phyloP scores from a whole-genome alignment of 345 rosid species.

The Microthlaspi erraticum region DNA sequence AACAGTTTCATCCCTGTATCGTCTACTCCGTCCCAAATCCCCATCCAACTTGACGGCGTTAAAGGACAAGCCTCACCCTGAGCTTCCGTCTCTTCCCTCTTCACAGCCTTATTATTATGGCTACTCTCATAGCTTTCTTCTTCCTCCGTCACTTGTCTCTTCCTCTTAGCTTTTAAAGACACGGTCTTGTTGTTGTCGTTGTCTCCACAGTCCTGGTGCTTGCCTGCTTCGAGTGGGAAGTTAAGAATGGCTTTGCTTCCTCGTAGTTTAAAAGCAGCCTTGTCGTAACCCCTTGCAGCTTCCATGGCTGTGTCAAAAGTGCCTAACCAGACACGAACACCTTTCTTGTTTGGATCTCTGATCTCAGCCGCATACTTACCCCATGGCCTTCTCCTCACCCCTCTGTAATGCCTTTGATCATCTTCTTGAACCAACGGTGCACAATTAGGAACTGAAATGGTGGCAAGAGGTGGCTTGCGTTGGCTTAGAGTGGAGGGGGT shows the following conservation, averaged over 20 bases:
- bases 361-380: slow-evolving; percentile 91
- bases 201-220: slow-evolving; percentile 28
- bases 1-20: slow-evolving; percentile 66
- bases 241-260: slow-evolving; percentile 88
- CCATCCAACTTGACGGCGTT: slow-evolving; percentile 92
- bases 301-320: slow-evolving; percentile 83
- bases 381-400: slow-evolving; percentile 87
- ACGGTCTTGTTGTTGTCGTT: slow-evolving; percentile 9
- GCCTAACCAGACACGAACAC: slow-evolving; percentile 83
- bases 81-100: slow-evolving; percentile 39
- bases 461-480: slow-evolving; percentile 59
- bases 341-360: slow-evolving; percentile 85
- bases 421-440: slow-evolving; percentile 9
- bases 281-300: slow-evolving; percentile 84
- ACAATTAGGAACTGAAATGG: slow-evolving; percentile 29
- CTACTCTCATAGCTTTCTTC: slow-evolving; percentile 21
- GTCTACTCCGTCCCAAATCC: slow-evolving; percentile 66
- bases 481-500: slow-evolving; percentile 56
- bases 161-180: slow-evolving; percentile 46
- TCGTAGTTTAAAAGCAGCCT: slow-evolving; percentile 78
- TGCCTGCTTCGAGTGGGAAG: slow-evolving; percentile 81
- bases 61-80: slow-evolving; percentile 48
- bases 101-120: slow-evolving; percentile 36
- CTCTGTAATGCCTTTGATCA: slow-evolving; percentile 66
- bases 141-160: slow-evolving; percentile 47